Base-by-base conservation (phyloP, 768 basidiomycete species). In the Asterophora parasitica region DNA sequence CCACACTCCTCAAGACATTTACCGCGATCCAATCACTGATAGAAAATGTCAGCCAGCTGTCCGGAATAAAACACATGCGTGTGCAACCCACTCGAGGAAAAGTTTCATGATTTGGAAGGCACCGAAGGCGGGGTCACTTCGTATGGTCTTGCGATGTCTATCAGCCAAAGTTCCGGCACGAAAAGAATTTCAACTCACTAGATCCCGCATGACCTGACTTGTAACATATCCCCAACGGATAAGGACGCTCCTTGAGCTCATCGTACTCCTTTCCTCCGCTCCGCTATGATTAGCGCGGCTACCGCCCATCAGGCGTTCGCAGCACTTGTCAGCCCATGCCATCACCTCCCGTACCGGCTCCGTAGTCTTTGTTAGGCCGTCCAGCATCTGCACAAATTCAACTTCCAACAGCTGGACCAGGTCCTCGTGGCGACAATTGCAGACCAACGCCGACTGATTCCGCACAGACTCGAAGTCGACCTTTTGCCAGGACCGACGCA, bases 211-310 rank as follows among this genome's bases (percentile, higher is more conserved):
- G 57, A 93, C 82, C 65, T 93, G 90, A 65, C 86, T 88, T 13
- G 90, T 92, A 61, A 92, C 91, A 67, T 92, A 92, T 42, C 89
- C 88, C 90, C 89, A 92, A 46, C 90, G 82, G 63, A 92, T 90
- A 60, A 93, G 73, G 44, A 92, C 79, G 61, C 88, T 91, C 53
- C 91, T 75, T 39, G 90, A 89, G 64, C 87, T 90, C 85, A 92
- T 82, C 12, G 83, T 81, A 49, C 82, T 74, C 58, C 86, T 75
- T 50, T 92, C 90, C 54, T 91, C 89, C n/a, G 69, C 60, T 15
- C 66, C 68, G 40, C 69, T 69, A 44, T 75, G 74, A 49, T 72
- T 75, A 33, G 69, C 70, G 34, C 84, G 78, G 44, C 71, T 81
- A 61, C 69, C 75, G 31, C 82, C 85, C 84, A 92, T 90, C 52